Percentiles rank a stretch among this genome's conserved stretches.
Conservation (phyloP, 768 basidiomycete genomes). For the Tulasnella calospora region DNA sequence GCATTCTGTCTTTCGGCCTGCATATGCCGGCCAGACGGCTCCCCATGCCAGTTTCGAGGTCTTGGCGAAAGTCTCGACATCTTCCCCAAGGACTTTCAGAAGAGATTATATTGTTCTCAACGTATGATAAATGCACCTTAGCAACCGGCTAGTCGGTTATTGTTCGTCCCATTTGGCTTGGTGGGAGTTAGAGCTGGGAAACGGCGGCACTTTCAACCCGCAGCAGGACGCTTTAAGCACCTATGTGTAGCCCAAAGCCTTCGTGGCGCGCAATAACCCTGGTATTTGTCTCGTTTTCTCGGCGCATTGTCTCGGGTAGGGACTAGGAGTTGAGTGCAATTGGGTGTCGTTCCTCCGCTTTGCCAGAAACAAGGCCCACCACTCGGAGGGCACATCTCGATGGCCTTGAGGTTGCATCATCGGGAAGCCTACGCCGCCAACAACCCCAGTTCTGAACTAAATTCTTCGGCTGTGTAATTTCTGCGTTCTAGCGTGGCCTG, state of each 20-base stretch:
- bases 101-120: neutral
- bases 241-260: neutral
- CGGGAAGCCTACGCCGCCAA: neutral
- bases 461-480: neutral
- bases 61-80: neutral
- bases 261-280: neutral
- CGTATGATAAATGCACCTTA: neutral
- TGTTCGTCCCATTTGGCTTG: neutral
- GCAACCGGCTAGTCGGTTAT: neutral
- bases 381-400: neutral
- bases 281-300: neutral
- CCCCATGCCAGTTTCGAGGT: neutral
- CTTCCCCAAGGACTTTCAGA: neutral
- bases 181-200: neutral
- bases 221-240: neutral
- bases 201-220: neutral
- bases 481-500: neutral
- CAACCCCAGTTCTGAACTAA: neutral
- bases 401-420: neutral
- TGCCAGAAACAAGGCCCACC: neutral
- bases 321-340: neutral
- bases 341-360: neutral
- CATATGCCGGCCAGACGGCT: neutral
- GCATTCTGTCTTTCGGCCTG: neutral
- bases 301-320: neutral